Evolutionary conservation across 2,329 filamentous ascomycete genomes (phyloP).

Genomic region (Colletotrichum camelliae): DNA sequence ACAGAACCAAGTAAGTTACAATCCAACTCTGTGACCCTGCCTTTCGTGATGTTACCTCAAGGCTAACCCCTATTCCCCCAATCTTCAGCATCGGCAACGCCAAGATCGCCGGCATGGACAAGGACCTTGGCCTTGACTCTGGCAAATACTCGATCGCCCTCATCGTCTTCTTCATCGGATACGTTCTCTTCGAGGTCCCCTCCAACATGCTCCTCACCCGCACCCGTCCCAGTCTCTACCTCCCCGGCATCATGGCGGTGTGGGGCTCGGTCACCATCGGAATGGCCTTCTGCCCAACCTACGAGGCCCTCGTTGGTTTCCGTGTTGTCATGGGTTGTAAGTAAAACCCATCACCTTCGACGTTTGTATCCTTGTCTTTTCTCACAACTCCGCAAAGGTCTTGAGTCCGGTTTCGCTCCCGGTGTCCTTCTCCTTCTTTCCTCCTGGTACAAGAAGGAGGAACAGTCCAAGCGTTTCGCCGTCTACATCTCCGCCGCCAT

Average conservation of each 20-base stretch:
- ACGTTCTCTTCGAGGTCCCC: conserved; percentile 67
- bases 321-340: conserved; percentile 52
- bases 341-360: neutral
- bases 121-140: conserved; percentile 57
- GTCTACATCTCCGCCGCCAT: conserved; percentile 78
- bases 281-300: conserved; percentile 33
- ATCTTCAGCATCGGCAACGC: conserved; percentile 54
- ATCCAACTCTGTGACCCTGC: neutral
- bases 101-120: conserved; percentile 54
- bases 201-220: conserved; percentile 72
- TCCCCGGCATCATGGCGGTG: conserved; percentile 69
- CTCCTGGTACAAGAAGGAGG: conserved; percentile 64
- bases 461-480: conserved; percentile 46
- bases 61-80: neutral
- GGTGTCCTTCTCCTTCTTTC: conserved; percentile 67
- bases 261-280: conserved; percentile 35
- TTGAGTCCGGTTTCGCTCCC: conserved; percentile 65
- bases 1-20: conserved; percentile 52
- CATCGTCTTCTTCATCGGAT: conserved; percentile 72
- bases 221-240: conserved; percentile 66
- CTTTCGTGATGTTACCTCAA: neutral
- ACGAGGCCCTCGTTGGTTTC: conserved; percentile 32
- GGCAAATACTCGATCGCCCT: conserved; percentile 65
- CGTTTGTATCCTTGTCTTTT: neutral
- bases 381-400: conserved; percentile 49